Conservation (phyloP, 1,139 yeast genomes). For the Hemisphaericaspora xylofermentans region DNA sequence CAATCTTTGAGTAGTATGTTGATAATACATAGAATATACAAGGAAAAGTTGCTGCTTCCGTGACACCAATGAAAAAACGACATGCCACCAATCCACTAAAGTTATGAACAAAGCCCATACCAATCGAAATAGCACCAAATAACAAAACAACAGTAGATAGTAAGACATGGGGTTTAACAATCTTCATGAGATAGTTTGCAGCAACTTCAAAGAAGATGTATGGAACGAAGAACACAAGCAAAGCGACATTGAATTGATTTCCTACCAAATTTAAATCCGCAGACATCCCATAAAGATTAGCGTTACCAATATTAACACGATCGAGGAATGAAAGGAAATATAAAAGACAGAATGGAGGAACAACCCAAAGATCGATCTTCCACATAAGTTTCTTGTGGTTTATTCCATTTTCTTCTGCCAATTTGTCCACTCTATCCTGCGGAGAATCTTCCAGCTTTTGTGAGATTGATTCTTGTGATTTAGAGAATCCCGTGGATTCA, state of each 20-base stretch:
- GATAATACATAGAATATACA: slow-evolving; percentile 69
- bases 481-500: background rate
- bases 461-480: background rate
- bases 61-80: slow-evolving; percentile 61
- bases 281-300: slow-evolving; percentile 64
- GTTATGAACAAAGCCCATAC: slow-evolving; percentile 61
- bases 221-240: slow-evolving; percentile 72
- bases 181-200: slow-evolving; percentile 61
- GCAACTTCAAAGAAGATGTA: slow-evolving; percentile 67
- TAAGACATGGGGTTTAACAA: slow-evolving; percentile 65
- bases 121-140: slow-evolving; percentile 66
- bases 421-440: slow-evolving; percentile 25
- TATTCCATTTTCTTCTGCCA: slow-evolving; percentile 34
- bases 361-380: slow-evolving; percentile 64
- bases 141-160: slow-evolving; percentile 51
- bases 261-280: slow-evolving; percentile 52
- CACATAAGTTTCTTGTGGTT: slow-evolving; percentile 52
- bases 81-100: slow-evolving; percentile 61
- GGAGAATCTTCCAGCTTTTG: background rate
- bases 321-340: slow-evolving; percentile 71
- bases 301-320: slow-evolving; percentile 74
- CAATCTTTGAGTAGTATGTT: slow-evolving; percentile 54
- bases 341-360: slow-evolving; percentile 68
- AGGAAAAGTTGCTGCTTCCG: slow-evolving; percentile 73
- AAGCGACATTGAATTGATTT: slow-evolving; percentile 60